A percentile compares a stretch with the other conserved stretches of the same genome.
Evolutionary conservation across 2,329 filamentous ascomycete species (phyloP).

Genomic region (Penicillium italicum): DNA sequence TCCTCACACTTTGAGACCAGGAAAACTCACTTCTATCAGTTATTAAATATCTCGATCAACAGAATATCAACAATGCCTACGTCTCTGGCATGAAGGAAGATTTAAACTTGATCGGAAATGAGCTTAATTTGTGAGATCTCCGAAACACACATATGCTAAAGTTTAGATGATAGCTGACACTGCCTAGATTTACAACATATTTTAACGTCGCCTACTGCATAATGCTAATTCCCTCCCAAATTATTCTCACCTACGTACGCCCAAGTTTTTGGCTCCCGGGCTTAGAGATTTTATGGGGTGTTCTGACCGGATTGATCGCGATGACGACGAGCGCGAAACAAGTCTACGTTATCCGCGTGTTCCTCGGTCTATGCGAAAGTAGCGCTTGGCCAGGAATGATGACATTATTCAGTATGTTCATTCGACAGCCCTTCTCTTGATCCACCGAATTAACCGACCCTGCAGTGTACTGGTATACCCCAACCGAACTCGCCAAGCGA

Average conservation of each 20-base stretch:
- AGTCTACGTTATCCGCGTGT: constrained; percentile 29
- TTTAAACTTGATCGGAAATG: constrained; percentile 20
- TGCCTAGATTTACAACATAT: constrained; percentile 37
- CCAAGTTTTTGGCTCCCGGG: constrained; percentile 30
- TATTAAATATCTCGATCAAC: constrained; percentile 27
- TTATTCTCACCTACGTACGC: constrained; percentile 39
- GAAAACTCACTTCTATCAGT: constrained; percentile 10
- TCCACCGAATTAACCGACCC: neutral
- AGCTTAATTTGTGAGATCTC: constrained; percentile 21
- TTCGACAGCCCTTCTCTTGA: neutral
- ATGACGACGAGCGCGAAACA: constrained; percentile 29
- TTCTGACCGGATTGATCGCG: constrained; percentile 30
- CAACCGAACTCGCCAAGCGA: constrained; percentile 34
- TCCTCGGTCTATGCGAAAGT: constrained; percentile 31
- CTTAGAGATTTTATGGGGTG: constrained; percentile 29
- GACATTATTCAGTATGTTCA: constrained; percentile 28
- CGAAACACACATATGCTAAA: too few species aligned
- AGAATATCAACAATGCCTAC: constrained; percentile 29
- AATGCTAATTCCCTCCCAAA: constrained; percentile 41
- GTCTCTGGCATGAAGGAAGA: constrained; percentile 29
- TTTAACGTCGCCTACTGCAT: constrained; percentile 42
- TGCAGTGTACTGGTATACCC: constrained; percentile 39
- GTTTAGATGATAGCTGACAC: neutral
- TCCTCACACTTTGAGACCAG: neutral
- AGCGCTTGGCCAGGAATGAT: constrained; percentile 33